Base-by-base conservation (phyloP, 1,139 yeast genomes). In the Lodderomyces parapsilosis region DNA sequence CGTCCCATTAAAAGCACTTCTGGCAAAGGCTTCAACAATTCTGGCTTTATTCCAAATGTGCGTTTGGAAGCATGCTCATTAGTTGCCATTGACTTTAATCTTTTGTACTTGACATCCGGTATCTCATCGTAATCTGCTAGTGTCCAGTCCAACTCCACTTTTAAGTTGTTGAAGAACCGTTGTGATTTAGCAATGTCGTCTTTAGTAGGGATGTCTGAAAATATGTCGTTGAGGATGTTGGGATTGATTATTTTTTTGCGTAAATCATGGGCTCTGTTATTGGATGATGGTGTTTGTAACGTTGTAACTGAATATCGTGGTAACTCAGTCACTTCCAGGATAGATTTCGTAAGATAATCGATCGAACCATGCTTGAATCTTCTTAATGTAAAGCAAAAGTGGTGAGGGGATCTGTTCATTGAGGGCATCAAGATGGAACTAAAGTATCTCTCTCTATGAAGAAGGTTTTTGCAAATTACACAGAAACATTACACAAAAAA, bases 1-100 rank as follows among this genome's bases (percentile, higher is more conserved):
- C 87, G 78, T 0, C 96, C 96, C 42, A 89, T 56, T 35, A 89
- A 71, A 6, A 85, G 38, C 30, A 41, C 27, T 54, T 88, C 96
- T 0, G 96, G 96, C 13, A 71, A 53, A 11, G 62, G 59, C 39
- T 48, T 53, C 30, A 68, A 53, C 19, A 60, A 50, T 13, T 52
- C 56, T 4, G 71, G 69, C 13, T 47, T 49, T 17, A 66, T 59
- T 0, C 73, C 72, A 49, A 64, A 66, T 1, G 68, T 56, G 42
- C 58, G 49, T 44, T 49, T 48, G 10, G 63, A 53, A 14, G 14
- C 4, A 39, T 55, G 53, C 39, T 59, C 58, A 2, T 59, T 56
- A 35, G 48, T 52, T 28, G 50, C 47, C 43, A 57, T 47, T 8
- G 47, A 44, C 3, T 25, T 24, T 44, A 65, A 55, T 2, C 57